Evolutionary conservation across 176 grass and related monocot species (phyloP), one percentile per base, ranked within the genome.

Genomic region (Secale cereale): DNA sequence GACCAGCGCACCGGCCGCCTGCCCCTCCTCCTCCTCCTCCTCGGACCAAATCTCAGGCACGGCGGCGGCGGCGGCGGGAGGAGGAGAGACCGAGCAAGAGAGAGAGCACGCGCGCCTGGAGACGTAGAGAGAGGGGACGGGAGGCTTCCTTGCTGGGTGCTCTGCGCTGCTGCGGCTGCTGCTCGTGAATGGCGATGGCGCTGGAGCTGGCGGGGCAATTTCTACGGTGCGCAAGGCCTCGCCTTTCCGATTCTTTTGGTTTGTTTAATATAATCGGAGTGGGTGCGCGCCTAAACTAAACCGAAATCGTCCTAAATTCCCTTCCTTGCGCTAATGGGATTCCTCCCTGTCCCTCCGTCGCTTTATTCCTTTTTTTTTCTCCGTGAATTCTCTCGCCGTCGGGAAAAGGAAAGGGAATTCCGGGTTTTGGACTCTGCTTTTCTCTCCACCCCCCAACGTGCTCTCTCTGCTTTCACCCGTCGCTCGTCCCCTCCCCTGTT

Each of bases 241-340:
- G 80, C 61, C 76, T 87, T 87, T 91, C 69, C 45, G 22, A 87
- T 91, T 80, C 69, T 87, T 87, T 84, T 54, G 69, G 35, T 67
- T 87, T 87, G 69, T 91, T 87, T 84, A 91, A 76, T 80, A 10
- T n/a, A n/a, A n/a, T n/a, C n/a, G n/a, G n/a, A n/a, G 11, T 8
- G 19, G 19, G 40, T 3, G 8, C 25, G 36, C 9, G 70, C 28
- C 80, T 43, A 43, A 62, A 23, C 27, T 45, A 62, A 72, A 31
- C 50, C 71, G 15, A 50, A 74, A 28, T 32, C 54, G 0, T 70
- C 68, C 35, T 79, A 86, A 83, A 28, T 40, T 41, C 4, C 19
- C 7, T n/a, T n/a, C 41, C 41, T 71, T n/a, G 54, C 20, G 20
- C 17, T 59, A 22, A n/a, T 83, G 84, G 79, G 79, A 86, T 89